Evolutionary conservation across 148 eudicot species (phyloP), one percentile per base, ranked within the genome.

Genomic region (Cornus kousa): DNA sequence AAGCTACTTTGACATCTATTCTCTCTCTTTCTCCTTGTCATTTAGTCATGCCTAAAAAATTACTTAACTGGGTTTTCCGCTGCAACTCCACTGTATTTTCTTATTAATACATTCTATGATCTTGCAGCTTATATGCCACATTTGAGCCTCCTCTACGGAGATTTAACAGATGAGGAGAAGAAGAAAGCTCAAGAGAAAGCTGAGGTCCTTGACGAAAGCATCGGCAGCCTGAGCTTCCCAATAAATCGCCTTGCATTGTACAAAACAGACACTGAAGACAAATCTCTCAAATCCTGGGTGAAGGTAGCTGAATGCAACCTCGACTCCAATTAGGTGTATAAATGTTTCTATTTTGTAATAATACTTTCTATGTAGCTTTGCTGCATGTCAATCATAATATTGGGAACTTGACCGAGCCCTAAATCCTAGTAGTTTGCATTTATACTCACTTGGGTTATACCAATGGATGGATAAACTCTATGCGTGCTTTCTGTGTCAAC

Each of bases 61-160:
- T 43, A 4, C 48, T 6, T 7, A 43, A 43, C 6, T 43, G 4
- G 48, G 48, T 43, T 43, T 43, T 43, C 48, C 1, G 8, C 48
- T 43, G 48, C 10, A 6, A 43, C 48, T 43, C 6, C 48, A 43
- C 48, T 9, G 48, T 4, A 0, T 43, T 43, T 6, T 5, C 48
- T 43, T 43, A 43, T 6, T 43, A 64, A 1, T 43, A 13, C 11
- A 10, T 66, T 5, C 7, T 11, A 22, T 28, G 9, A 69, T 76
- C 10, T 69, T 82, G 88, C 90, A 96, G 99, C 98, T 70, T 96
- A 96, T 85, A 93, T 96, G 99, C 99, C 99, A 22, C 99, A 96
- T 89, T 78, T 96, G 88, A 96, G 98, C 86, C 87, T 96, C 70
- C 91, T 93, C 1, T 96, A 96, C 64, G 92, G 82, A 5, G 97